Base-by-base conservation (phyloP, 202 grass and related monocot species). In the Dendrocalamus latiflorus region DNA sequence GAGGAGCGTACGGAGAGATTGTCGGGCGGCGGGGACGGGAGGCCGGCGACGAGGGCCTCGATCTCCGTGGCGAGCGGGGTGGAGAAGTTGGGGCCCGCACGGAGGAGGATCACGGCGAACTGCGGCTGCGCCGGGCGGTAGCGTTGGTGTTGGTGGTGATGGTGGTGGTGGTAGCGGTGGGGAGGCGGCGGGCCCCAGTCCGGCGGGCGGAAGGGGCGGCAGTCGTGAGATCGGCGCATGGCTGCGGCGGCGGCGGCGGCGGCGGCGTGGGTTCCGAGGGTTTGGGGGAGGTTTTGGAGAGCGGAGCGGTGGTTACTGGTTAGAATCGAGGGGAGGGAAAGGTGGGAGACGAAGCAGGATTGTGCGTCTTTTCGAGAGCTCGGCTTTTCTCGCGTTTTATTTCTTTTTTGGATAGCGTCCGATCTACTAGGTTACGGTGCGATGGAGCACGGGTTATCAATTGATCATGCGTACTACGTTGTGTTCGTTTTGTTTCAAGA, bases 21-120 rank as follows among this genome's bases (percentile, higher is more conserved):
- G 74, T 58, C 62, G 2, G 85, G 84, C 6, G 65, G 5, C 9
- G 69, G 55, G 30, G 71, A 68, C 24, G 70, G 59, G 43, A 87
- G 86, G 22, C 56, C 73, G 20, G 77, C 50, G 10, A 95, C 53
- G 71, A 98, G 80, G 54, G 86, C 81, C 75, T 93, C 72, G 3
- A 93, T 65, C 49, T 90, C 90, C n/a, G 72, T 72, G 48, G 74
- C 74, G 24, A 83, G 68, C 8, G 83, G 83, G 22, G 25, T 13
- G 61, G 89, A 64, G 15, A 41, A 7, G 61, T 78, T 54, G 38
- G 67, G 26, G 13, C 61, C 69, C 58, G 61, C 72, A 45, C 89
- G 83, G 64, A 83, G 25, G 48, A 95, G 89, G 43, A 81, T 18
- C 16, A 95, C 85, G 9, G 33, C 25, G 83, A 91, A 87, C 62